Base-by-base conservation (phyloP, 345 rosid genomes). In the Fremontodendron californicum region DNA sequence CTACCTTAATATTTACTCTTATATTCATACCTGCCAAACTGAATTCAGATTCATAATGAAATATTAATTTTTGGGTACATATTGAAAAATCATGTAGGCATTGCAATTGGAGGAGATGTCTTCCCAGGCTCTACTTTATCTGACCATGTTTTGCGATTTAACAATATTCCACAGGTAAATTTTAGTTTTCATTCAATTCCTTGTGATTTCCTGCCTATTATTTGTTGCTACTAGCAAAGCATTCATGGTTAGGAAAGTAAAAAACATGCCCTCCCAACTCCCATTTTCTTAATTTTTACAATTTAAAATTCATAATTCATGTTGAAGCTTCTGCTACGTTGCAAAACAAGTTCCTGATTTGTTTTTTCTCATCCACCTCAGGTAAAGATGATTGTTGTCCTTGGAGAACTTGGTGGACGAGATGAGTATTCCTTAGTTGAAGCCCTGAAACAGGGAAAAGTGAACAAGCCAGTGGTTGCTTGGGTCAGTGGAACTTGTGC, bases 401-500 rank as follows among this genome's bases (percentile, higher is more conserved):
- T 96, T 72, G 99, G 97, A 62, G 99, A 96, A 81, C 98, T 96
- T 81, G 99, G 98, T 79, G 98, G 99, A 78, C 81, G 90, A 77
- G 99, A 96, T 83, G 99, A 96, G 77, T 93, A 92, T 84, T 96
- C 96, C 86, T 88, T 96, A 29, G 96, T 96, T 73, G 99, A 96
- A 82, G 99, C 99, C 69, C 80, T 95, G 80, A 93, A 92, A 81
- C 90, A 93, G 78, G 98, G 99, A 69, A 95, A 93, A 82, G 92
- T 93, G 75, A 93, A 71, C 78, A 95, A 93, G 80, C 99, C 98
- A 29, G 96, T 93, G 80, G 98, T 95, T 88, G 96, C 98, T 73
- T 93, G 98, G 99, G 99, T 92, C 87, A 95, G 99, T 67, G 94
- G 98, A 83, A 95, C 99, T 68, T 95, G 98, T 85, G 99, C 99